Conservation (phyloP, 2,329 filamentous ascomycete species). For the Aspergillus bombycis region DNA sequence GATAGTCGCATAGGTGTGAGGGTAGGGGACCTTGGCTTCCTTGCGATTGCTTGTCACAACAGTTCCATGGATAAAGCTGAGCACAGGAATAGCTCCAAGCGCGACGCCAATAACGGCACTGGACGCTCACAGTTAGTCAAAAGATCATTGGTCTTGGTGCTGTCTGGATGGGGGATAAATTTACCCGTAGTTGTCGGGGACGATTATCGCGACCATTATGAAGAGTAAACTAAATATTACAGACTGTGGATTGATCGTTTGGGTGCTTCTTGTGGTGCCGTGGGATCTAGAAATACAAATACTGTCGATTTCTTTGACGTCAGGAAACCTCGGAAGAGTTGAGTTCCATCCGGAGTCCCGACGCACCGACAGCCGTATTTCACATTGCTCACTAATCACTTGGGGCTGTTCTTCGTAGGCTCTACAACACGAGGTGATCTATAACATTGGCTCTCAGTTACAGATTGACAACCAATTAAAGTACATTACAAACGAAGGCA, state of each 20-base stretch:
- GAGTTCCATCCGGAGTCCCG: slow-evolving; percentile 1
- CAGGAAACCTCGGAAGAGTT: neutral
- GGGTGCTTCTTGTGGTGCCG: neutral
- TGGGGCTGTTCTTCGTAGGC: neutral
- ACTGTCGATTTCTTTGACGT: neutral
- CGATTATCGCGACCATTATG: slow-evolving; percentile 45
- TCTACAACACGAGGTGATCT: neutral
- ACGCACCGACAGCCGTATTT: neutral
- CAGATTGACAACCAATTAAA: neutral
- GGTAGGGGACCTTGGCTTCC: slow-evolving; percentile 58
- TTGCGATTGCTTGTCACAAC: slow-evolving; percentile 54
- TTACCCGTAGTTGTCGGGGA: slow-evolving; percentile 55
- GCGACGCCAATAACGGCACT: slow-evolving; percentile 61
- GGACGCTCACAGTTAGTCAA: neutral
- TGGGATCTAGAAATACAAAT: neutral
- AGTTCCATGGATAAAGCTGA: slow-evolving; percentile 55
- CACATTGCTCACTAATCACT: neutral
- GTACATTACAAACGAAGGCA: neutral
- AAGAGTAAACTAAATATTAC: neutral
- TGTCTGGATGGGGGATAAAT: slow-evolving; percentile 11
- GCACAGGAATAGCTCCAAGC: slow-evolving; percentile 57
- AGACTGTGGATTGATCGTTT: neutral
- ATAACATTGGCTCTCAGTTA: neutral
- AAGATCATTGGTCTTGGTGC: neutral
- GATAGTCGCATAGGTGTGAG: slow-evolving; percentile 60